Base-by-base conservation (phyloP, 208 protist species). In the Leishmania martiniquensis region DNA sequence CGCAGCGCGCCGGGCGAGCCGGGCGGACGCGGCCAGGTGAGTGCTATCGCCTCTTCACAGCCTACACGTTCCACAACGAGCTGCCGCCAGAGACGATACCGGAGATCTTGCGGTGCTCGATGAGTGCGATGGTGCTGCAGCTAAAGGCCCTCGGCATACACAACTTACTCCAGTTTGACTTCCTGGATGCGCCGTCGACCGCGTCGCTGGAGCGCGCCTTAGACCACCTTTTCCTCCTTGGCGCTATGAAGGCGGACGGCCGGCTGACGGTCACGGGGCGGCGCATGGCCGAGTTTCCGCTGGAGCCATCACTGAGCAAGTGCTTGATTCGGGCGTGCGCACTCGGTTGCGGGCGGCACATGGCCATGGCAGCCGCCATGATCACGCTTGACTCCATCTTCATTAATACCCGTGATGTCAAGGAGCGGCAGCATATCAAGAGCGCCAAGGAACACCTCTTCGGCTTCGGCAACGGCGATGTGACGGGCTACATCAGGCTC, bases 271-370 rank as follows among this genome's bases (percentile, higher is more conserved):
- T 97, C 17, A 89, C 98, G 1, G 99, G 99, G 0, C 68, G 90
- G n/a, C 95, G 96, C 52, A 99, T 99, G 99, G 87, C 98, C 5
- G 98, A 99, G 84, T 99, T 99, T 80, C 99, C 99, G 75, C 84
- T 99, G 72, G 99, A 99, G 72, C 99, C 99, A 37, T 98, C 99
- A 80, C 85, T 99, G 6, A 94, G 97, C 55, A 99, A 99, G 84
- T 93, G 93, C 75, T 86, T 99, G 52, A 85, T 98, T 71, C 85
- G 84, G 12, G 89, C 88, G 22, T 85, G 87, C 45, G 78, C 82
- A 25, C 85, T 96, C 42, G 86, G 86, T 29, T 98, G 94, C 70
- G 85, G 91, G 55, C 85, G 97, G 52, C 93, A 98, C 77, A 94
- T 98, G 87, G 90, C 91, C 0, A 97, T 96, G 80, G 92, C 94